Percentiles rank a stretch among this genome's conserved stretches.
Evolutionary conservation across 2,329 filamentous ascomycete genomes (phyloP).

Genomic region (Aspergillus unguis): DNA sequence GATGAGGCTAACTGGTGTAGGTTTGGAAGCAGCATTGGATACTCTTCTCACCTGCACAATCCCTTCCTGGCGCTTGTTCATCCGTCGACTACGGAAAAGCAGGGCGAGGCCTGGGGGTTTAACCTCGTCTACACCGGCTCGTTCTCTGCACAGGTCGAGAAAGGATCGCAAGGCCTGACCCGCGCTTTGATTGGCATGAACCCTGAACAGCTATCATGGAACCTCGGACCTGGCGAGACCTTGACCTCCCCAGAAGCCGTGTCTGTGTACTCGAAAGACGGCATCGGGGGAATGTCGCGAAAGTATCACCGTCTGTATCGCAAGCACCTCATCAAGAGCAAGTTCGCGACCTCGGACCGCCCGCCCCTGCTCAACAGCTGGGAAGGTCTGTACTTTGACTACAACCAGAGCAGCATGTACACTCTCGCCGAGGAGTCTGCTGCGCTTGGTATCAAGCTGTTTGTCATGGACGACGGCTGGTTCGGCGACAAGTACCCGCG

Average conservation of each 20-base stretch:
- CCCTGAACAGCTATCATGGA: conserved; percentile 59
- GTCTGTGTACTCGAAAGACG: conserved; percentile 57
- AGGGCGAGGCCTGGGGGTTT: conserved; percentile 63
- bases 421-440: conserved; percentile 40
- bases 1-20: conserved; percentile 29
- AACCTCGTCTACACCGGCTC: conserved; percentile 64
- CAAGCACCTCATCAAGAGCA: conserved; percentile 58
- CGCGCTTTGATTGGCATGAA: conserved; percentile 62
- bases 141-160: conserved; percentile 59
- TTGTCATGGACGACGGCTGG: conserved; percentile 67
- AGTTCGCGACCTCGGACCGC: conserved; percentile 51
- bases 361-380: conserved; percentile 63
- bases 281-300: conserved; percentile 61
- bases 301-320: conserved; percentile 61
- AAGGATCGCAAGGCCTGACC: conserved; percentile 59
- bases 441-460: conserved; percentile 58
- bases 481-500: conserved; percentile 63
- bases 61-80: conserved; percentile 60
- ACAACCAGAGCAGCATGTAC: conserved; percentile 53
- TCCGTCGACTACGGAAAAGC: conserved; percentile 57
- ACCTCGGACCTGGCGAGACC: conserved; percentile 54
- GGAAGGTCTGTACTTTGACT: conserved; percentile 61
- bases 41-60: conserved; percentile 63
- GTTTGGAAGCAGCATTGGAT: conserved; percentile 60
- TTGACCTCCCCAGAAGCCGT: conserved; percentile 62